A percentile compares a stretch with the other conserved stretches of the same genome.
Evolutionary conservation across 2,329 filamentous ascomycete species (phyloP).

Genomic region (Arthroderma uncinatum): DNA sequence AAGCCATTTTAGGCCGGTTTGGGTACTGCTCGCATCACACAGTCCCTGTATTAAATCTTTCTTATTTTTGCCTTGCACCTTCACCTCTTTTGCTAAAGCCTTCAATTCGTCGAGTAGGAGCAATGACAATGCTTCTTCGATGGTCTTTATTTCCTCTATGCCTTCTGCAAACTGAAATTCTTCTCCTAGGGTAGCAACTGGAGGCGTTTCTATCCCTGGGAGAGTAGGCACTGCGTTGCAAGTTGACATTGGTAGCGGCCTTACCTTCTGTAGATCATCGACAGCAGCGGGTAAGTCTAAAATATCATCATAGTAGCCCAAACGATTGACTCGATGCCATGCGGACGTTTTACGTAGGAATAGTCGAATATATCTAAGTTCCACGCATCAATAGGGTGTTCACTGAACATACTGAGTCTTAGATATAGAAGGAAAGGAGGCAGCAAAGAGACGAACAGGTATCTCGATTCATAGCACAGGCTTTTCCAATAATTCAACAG

Average conservation of each 20-base stretch:
- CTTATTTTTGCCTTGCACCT: constrained; percentile 80
- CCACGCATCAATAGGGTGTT: constrained; percentile 9
- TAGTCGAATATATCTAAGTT: constrained; percentile 67
- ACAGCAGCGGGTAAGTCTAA: constrained; percentile 59
- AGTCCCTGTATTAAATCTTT: constrained; percentile 64
- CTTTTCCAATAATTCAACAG: constrained; percentile 67
- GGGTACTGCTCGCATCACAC: constrained; percentile 59
- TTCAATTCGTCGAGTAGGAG: constrained; percentile 85
- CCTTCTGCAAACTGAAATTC: constrained; percentile 69
- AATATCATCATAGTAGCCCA: constrained; percentile 77
- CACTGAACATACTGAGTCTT: neutral
- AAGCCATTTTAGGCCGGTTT: constrained; percentile 61
- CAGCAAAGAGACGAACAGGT: constrained; percentile 51
- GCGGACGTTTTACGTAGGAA: constrained; percentile 84
- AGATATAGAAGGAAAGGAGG: neutral
- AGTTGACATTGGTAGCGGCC: constrained; percentile 44
- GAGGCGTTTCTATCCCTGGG: constrained; percentile 39
- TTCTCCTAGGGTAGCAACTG: constrained; percentile 41
- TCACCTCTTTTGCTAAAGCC: constrained; percentile 69
- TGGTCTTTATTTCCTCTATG: constrained; percentile 61
- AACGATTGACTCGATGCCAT: constrained; percentile 72
- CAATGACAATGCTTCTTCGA: constrained; percentile 74
- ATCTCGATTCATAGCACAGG: constrained; percentile 75
- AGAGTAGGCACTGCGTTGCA: constrained; percentile 28
- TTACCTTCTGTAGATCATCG: constrained; percentile 48